A percentile compares a stretch with the other conserved stretches of the same genome.
These are phyloP conservation scores for Haplosporangium sp. DNA, from an alignment of 371 early-diverging fungal genomes.

Conservation along the genomic window DNA sequence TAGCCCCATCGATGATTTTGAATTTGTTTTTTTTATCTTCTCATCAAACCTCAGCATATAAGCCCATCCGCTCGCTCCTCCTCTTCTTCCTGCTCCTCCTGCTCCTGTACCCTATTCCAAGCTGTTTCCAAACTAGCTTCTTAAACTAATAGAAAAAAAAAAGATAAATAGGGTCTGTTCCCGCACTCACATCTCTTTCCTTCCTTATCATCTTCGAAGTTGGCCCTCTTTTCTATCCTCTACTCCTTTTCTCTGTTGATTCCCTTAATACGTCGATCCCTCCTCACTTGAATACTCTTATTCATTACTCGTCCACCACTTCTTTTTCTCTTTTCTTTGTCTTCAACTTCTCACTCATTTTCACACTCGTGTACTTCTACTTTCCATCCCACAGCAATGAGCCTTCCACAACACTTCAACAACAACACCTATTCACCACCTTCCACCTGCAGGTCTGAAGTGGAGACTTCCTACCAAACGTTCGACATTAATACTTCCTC, in stretches of 20 bases:
- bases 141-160: background rate
- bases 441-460: slow-evolving; percentile 13
- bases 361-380: background rate
- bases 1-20: no score
- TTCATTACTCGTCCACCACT: background rate
- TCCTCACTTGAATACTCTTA: no score
- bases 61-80: no score
- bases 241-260: background rate
- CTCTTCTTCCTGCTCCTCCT: no score
- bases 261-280: background rate
- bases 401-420: background rate
- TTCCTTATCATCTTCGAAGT: background rate
- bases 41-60: no score
- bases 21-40: no score
- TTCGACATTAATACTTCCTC: slow-evolving; percentile 6
- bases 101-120: background rate
- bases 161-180: background rate
- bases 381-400: background rate
- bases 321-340: background rate
- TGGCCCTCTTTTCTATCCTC: background rate
- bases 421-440: slow-evolving; percentile 2
- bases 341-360: background rate
- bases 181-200: background rate
- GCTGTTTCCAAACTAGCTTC: background rate
- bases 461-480: slow-evolving; percentile 6